These are phyloP conservation scores for Phytopythium helicoides DNA, from an alignment of 352 stramenopile species.

Conservation along the genomic window DNA sequence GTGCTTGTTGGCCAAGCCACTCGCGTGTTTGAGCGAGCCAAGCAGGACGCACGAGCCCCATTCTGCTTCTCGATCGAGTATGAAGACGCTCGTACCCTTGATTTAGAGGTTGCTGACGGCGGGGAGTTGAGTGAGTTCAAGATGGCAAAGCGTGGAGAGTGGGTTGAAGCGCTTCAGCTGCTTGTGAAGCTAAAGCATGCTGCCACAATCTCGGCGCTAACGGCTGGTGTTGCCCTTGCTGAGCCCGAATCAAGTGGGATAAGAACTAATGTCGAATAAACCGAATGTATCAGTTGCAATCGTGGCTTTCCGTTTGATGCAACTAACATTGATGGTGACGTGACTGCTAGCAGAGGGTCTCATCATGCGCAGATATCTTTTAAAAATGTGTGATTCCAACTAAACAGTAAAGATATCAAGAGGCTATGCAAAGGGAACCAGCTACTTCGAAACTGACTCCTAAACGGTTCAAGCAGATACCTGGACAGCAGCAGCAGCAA, in stretches of 20 bases:
- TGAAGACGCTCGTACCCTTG: slow-evolving; percentile 68
- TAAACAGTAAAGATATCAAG: no score
- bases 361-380: no score
- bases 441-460: no score
- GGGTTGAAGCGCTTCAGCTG: slow-evolving; percentile 71
- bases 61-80: slow-evolving; percentile 81
- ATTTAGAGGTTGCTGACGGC: slow-evolving; percentile 50
- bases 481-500: background rate
- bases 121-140: slow-evolving; percentile 36
- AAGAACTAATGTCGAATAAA: no score
- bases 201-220: slow-evolving; percentile 4
- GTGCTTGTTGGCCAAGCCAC: slow-evolving; percentile 52
- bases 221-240: background rate
- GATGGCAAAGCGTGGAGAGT: slow-evolving; percentile 54
- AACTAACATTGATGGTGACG: no score
- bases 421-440: no score
- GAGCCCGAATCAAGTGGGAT: no score
- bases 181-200: slow-evolving; percentile 63
- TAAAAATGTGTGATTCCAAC: no score
- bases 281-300: no score
- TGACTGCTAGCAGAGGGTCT: no score
- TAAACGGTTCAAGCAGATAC: background rate
- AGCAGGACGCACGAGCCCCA: slow-evolving; percentile 38
- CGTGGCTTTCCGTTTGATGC: no score
- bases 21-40: slow-evolving; percentile 63